Conservation (phyloP, 2,329 filamentous ascomycete genomes). For the Monilinia aucupariae region DNA sequence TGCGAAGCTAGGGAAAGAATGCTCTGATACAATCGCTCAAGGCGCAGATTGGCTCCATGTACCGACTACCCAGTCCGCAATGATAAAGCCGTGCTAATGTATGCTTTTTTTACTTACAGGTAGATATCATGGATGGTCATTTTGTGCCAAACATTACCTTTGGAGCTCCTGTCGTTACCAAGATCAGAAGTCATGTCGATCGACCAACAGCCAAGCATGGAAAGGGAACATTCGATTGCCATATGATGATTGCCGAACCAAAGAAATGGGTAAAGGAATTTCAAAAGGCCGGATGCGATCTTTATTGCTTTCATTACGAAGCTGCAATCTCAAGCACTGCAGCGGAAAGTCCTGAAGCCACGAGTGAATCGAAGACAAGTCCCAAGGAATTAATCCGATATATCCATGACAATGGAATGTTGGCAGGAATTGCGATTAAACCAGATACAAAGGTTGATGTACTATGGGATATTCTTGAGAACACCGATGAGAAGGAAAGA, state of each 20-base stretch:
- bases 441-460: constrained; percentile 87
- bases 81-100: background rate
- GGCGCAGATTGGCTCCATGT: constrained; percentile 65
- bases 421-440: constrained; percentile 94
- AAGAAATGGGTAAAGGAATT: constrained; percentile 98
- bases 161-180: constrained; percentile 88
- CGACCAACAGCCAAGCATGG: constrained; percentile 63
- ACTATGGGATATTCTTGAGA: constrained; percentile 83
- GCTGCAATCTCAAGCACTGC: constrained; percentile 79
- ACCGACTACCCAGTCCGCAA: background rate
- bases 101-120: constrained; percentile 32
- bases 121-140: constrained; percentile 98
- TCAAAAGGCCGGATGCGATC: constrained; percentile 85
- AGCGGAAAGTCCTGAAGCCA: constrained; percentile 70
- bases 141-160: constrained; percentile 99
- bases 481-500: constrained; percentile 62
- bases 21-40: constrained; percentile 75
- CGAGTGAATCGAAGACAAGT: constrained; percentile 65
- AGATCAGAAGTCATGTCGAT: constrained; percentile 82
- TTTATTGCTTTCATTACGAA: constrained; percentile 99
- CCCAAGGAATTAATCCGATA: constrained; percentile 82
- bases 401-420: constrained; percentile 82
- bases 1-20: constrained; percentile 78
- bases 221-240: constrained; percentile 94
- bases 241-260: constrained; percentile 99